Conservation (phyloP, 1,139 yeast species). For the Diutina pseudorugosa region DNA sequence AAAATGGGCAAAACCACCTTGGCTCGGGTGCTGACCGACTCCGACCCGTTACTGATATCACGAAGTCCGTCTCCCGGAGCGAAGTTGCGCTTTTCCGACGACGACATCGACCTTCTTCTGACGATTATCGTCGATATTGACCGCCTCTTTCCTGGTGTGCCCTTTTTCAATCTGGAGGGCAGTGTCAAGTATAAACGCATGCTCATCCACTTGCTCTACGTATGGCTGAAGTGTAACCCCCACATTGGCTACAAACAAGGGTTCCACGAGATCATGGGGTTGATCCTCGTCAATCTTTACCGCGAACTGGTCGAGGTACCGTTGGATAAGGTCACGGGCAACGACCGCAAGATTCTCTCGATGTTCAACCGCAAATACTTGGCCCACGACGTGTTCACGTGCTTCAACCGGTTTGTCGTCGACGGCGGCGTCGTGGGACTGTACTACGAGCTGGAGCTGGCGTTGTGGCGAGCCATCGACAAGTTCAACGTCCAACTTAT, state of each 20-base stretch:
- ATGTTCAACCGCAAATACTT: constrained; percentile 28
- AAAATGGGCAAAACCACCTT: background rate
- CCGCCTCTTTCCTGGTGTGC: constrained; percentile 50
- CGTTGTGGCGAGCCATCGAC: constrained; percentile 32
- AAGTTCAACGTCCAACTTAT: constrained; percentile 33
- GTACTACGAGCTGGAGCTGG: constrained; percentile 31
- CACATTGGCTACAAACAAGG: constrained; percentile 57
- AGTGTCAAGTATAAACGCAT: constrained; percentile 22
- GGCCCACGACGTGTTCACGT: constrained; percentile 33
- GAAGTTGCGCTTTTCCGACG: background rate
- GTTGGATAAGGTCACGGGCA: constrained; percentile 4
- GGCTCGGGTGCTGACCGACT: background rate
- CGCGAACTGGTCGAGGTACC: constrained; percentile 28
- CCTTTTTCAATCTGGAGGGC: constrained; percentile 22
- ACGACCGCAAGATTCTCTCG: constrained; percentile 22
- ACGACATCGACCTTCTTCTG: constrained; percentile 12
- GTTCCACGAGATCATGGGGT: constrained; percentile 54
- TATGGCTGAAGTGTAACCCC: constrained; percentile 42
- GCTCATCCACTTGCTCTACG: constrained; percentile 39
- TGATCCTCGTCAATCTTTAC: constrained; percentile 39
- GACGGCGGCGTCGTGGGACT: constrained; percentile 24
- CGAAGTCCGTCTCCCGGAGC: background rate
- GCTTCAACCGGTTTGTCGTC: constrained; percentile 31
- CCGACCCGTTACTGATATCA: background rate
- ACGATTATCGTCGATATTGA: constrained; percentile 55